These are phyloP conservation scores for Alternaria triticina DNA, from an alignment of 2,329 filamentous ascomycete genomes.

Conservation along the genomic window DNA sequence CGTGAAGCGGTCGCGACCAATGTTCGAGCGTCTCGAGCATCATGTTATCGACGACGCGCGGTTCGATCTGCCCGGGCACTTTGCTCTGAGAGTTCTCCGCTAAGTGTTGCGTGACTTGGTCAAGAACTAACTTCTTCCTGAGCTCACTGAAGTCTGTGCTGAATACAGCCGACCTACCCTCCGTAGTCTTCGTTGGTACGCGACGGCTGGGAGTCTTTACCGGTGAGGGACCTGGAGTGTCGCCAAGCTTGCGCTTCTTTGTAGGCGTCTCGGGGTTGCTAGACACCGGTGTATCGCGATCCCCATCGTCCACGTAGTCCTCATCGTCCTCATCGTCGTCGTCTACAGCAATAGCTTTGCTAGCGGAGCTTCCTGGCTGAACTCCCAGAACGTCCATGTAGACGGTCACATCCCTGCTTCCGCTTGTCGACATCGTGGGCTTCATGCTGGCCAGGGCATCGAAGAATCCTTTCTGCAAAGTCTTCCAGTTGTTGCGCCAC, in stretches of 20 bases:
- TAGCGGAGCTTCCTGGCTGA: constrained; percentile 14
- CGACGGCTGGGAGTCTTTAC: neutral
- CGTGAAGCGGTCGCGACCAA: constrained; percentile 37
- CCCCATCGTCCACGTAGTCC: neutral
- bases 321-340: constrained; percentile 16
- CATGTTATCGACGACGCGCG: constrained; percentile 2
- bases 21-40: constrained; percentile 27
- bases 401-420: constrained; percentile 18
- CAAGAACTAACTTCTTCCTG: constrained; percentile 33
- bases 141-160: constrained; percentile 6
- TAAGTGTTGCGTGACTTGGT: constrained; percentile 36
- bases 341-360: constrained; percentile 23
- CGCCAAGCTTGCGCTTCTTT: constrained; percentile 43
- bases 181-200: too few relatives aligned
- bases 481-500: constrained; percentile 53
- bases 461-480: constrained; percentile 60
- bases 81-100: constrained; percentile 32
- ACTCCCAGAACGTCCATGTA: constrained; percentile 3
- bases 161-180: too few relatives aligned
- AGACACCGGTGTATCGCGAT: neutral
- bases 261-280: constrained; percentile 22
- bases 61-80: constrained; percentile 40
- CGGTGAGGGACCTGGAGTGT: constrained; percentile 1
- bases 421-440: constrained; percentile 30
- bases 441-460: constrained; percentile 41